Evolutionary conservation across 164 flowering plant genomes (phyloP), one percentile per base, ranked within the genome.

Genomic region (Vitis labrusca): DNA sequence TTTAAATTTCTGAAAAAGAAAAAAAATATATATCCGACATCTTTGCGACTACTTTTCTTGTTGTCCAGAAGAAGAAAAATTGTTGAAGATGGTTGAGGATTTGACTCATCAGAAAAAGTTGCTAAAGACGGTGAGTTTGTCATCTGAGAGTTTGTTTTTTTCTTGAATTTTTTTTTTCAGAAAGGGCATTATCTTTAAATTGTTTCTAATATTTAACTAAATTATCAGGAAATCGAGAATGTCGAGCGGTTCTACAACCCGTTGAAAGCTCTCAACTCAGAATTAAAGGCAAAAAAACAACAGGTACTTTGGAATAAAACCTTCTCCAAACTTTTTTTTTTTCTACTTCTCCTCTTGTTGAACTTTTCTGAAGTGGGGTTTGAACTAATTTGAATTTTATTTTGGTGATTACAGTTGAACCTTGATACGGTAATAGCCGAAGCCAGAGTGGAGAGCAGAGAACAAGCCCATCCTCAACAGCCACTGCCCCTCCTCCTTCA

Each of bases 141-240:
- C 5, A 29, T 61, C 52, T 63, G 54, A 23, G 27, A 23, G 27
- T 23, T 23, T 23, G 23, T 61, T 50, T 8, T 59, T 79, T 50
- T 71, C 9, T 23, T 30, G 23, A 3, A 19, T 56, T 63, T 8
- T 27, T 10, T n/a, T 68, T 50, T 3, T 0, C 27, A 23, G 0
- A 23, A 23, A 23, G 27, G 27, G 27, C 23, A 19, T 19, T 19
- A 1, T 23, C 27, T 52, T 47, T 12, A 11, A 17, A 44, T 29
- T 16, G 44, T 37, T 53, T 2, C 19, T 10, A 44, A 60, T 32
- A 9, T 12, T 65, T 13, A 5, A 5, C 63, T 19, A 16, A 48
- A 23, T 9, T 47, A 63, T 19, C 81, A 87, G 88, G 85, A 81
- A 29, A 30, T 83, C 4, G 63, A 81, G 49, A 78, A 67, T 32